A percentile compares a stretch with the other conserved stretches of the same genome.
phyloP scores from a whole-genome alignment of 371 early-diverging fungal genomes.

The Synchytrium microbalum region DNA sequence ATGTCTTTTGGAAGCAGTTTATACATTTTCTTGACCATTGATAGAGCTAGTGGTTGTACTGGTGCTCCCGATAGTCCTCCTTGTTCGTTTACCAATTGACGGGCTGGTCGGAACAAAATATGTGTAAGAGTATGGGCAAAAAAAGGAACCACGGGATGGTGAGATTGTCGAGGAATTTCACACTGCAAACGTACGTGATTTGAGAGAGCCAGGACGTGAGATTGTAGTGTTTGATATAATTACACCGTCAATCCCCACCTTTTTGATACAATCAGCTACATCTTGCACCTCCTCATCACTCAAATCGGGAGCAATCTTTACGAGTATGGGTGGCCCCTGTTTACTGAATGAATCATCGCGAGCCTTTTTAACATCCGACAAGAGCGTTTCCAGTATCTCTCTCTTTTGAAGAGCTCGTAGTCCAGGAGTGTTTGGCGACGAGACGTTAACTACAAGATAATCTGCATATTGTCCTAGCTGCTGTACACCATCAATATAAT shows the following conservation, averaged over 20 bases:
- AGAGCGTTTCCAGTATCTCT: constrained; percentile 52
- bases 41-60: constrained; percentile 54
- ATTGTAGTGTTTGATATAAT: constrained; percentile 79
- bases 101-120: constrained; percentile 21
- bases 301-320: constrained; percentile 82
- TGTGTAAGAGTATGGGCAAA: constrained; percentile 7
- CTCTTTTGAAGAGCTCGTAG: constrained; percentile 57
- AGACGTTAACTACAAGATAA: constrained; percentile 75
- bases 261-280: constrained; percentile 57
- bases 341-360: constrained; percentile 39
- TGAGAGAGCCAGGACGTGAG: constrained; percentile 51
- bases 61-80: constrained; percentile 80
- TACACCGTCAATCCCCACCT: constrained; percentile 66
- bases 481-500: constrained; percentile 65
- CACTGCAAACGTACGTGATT: constrained; percentile 31
- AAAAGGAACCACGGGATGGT: background rate
- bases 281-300: constrained; percentile 56
- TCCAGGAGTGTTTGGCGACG: constrained; percentile 76
- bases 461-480: constrained; percentile 65
- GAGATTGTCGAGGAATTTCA: no score
- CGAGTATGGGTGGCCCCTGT: constrained; percentile 54
- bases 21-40: constrained; percentile 57
- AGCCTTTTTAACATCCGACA: constrained; percentile 49
- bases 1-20: constrained; percentile 55
- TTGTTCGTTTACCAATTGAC: constrained; percentile 35